phyloP scores from a whole-genome alignment of 1,284 basidiomycete species.

The Ceratobasidium sp. region DNA sequence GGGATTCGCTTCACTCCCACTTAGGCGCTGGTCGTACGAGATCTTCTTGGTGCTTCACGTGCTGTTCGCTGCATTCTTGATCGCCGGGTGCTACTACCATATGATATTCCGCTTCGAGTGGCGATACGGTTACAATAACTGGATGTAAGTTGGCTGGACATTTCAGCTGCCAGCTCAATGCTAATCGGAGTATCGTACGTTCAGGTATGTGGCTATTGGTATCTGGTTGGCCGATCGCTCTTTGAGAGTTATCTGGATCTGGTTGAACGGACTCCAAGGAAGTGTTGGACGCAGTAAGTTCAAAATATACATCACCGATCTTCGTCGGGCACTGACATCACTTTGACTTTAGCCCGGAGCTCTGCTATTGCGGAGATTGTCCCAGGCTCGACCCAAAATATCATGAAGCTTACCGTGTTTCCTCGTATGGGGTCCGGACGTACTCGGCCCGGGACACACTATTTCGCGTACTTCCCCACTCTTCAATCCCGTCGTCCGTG shows the following conservation, averaged over 20 bases:
- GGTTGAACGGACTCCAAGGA: constrained; percentile 16
- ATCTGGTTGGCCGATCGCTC: constrained; percentile 38
- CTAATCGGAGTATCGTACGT: background rate
- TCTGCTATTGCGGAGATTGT: constrained; percentile 16
- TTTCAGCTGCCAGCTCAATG: too few species aligned
- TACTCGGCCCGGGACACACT: constrained; percentile 27
- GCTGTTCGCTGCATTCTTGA: constrained; percentile 16
- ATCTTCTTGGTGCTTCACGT: constrained; percentile 32
- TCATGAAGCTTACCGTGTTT: constrained; percentile 28
- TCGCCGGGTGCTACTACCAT: constrained; percentile 32
- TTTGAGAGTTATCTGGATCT: constrained; percentile 1
- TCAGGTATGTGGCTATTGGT: constrained; percentile 33
- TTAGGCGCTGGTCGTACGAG: constrained; percentile 39
- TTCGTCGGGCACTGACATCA: too few species aligned
- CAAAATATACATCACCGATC: too few species aligned
- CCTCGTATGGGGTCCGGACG: constrained; percentile 1
- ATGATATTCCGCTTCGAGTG: constrained; percentile 25
- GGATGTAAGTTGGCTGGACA: constrained; percentile 20
- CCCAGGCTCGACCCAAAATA: constrained; percentile 8
- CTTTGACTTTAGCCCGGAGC: background rate
- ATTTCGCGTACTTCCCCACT: constrained; percentile 33
- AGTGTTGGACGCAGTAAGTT: constrained; percentile 10
- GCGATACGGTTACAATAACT: constrained; percentile 39
- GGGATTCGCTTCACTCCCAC: constrained; percentile 24
- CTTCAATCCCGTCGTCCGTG: constrained; percentile 31